Evolutionary conservation across 306 rosid species (phyloP).

Genomic region (Potentilla sterilis): DNA sequence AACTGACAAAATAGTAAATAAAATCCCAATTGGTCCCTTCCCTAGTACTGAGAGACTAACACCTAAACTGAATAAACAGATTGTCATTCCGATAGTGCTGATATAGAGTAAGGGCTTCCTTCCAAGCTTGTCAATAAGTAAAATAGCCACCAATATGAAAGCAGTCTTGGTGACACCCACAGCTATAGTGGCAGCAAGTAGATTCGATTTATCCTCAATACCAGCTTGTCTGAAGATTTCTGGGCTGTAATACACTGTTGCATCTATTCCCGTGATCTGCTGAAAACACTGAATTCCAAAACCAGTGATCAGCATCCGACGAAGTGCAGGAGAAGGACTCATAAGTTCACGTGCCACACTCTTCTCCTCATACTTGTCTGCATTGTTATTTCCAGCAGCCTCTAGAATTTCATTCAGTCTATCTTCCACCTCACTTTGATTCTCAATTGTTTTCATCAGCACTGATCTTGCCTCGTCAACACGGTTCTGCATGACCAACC

Average conservation of each 20-base stretch:
- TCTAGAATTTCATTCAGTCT: conserved; percentile 73
- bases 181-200: conserved; percentile 85
- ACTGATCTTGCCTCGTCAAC: conserved; percentile 81
- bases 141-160: conserved; percentile 72
- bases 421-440: conserved; percentile 78
- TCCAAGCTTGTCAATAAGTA: conserved; percentile 73
- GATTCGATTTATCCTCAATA: conserved; percentile 51
- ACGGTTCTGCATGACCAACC: conserved; percentile 79
- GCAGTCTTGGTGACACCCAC: conserved; percentile 80
- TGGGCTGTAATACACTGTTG: conserved; percentile 93
- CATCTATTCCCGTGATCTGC: conserved; percentile 95
- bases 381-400: conserved; percentile 61
- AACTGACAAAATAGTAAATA: conserved; percentile 55
- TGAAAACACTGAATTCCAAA: conserved; percentile 91
- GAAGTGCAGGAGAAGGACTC: conserved; percentile 70
- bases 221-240: conserved; percentile 74
- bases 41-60: conserved; percentile 49
- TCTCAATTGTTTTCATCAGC: conserved; percentile 67
- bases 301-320: conserved; percentile 80
- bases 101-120: conserved; percentile 78
- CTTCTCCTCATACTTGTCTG: conserved; percentile 51
- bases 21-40: conserved; percentile 46
- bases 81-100: conserved; percentile 93
- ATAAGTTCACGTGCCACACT: conserved; percentile 68
- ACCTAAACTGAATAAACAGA: conserved; percentile 66